Evolutionary conservation across 495 filamentous ascomycete species (phyloP).

Genomic region (Neurospora sp.): DNA sequence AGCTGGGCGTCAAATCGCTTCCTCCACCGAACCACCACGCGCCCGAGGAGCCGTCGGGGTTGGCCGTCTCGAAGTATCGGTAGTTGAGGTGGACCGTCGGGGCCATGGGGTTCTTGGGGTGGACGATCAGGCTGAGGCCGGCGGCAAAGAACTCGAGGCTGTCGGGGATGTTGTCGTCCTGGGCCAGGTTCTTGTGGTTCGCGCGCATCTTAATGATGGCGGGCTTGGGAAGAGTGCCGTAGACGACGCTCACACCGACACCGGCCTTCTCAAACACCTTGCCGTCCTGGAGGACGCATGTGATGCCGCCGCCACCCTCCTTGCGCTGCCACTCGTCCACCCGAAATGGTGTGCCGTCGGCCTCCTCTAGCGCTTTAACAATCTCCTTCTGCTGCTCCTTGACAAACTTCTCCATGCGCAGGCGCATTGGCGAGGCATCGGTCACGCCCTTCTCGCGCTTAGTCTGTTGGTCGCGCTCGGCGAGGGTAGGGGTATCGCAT

Average conservation of each 20-base stretch:
- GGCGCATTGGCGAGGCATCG: constrained; percentile 80
- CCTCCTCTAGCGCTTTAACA: constrained; percentile 62
- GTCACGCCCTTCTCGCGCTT: constrained; percentile 58
- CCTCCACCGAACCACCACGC: constrained; percentile 98
- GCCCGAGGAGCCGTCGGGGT: constrained; percentile 58
- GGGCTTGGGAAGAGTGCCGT: constrained; percentile 78
- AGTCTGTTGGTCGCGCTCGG: constrained; percentile 56
- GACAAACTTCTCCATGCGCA: constrained; percentile 94
- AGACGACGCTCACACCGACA: constrained; percentile 89
- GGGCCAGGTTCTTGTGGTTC: constrained; percentile 83
- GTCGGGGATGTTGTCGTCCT: constrained; percentile 50
- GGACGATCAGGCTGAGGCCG: constrained; percentile 83
- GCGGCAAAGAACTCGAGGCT: constrained; percentile 90
- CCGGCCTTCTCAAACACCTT: constrained; percentile 98
- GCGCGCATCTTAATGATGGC: constrained; percentile 91
- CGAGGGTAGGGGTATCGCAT: constrained; percentile 46
- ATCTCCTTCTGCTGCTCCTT: constrained; percentile 85
- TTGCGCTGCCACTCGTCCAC: constrained; percentile 82
- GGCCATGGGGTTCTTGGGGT: constrained; percentile 90
- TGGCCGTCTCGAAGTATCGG: constrained; percentile 94
- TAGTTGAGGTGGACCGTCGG: constrained; percentile 98
- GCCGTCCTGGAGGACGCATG: constrained; percentile 89
- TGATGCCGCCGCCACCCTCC: constrained; percentile 71
- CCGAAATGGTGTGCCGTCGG: constrained; percentile 74
- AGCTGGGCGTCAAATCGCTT: constrained; percentile 85